phyloP scores from a whole-genome alignment of 208 protist species.

The Porcisia deanei region DNA sequence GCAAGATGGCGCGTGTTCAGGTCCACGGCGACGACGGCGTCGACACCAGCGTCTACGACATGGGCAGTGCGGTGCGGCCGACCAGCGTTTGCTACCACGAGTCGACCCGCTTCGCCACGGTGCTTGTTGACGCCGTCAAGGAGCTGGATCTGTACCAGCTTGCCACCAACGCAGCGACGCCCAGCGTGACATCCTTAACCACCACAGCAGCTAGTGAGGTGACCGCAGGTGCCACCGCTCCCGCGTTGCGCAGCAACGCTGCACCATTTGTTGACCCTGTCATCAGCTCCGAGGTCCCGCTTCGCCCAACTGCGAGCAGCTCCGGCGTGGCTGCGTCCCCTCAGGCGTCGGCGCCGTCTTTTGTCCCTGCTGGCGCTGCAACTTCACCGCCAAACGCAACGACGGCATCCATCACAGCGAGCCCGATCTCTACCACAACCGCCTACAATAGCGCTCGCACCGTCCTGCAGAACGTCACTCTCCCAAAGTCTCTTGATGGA shows the following conservation, averaged over 20 bases:
- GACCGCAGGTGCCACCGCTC: conserved; percentile 5
- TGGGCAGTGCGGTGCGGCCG: conserved; percentile 27
- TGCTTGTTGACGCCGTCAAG: conserved; percentile 40
- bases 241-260: not conserved
- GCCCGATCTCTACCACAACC: conserved; percentile 17
- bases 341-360: not conserved
- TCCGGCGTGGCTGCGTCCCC: conserved; percentile 1
- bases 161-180: conserved; percentile 11
- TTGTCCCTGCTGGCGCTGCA: not conserved
- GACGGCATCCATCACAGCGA: conserved; percentile 26
- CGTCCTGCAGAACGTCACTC: conserved; percentile 63
- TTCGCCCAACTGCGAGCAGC: conserved; percentile 21
- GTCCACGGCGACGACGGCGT: conserved; percentile 21
- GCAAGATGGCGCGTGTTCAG: conserved; percentile 52
- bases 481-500: conserved; percentile 74
- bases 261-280: conserved; percentile 33
- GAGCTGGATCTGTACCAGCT: conserved; percentile 54
- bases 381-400: not conserved
- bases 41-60: conserved; percentile 41
- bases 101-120: conserved; percentile 36
- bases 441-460: conserved; percentile 39
- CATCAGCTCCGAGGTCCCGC: conserved; percentile 35
- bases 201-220: not conserved
- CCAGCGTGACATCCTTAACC: conserved; percentile 10
- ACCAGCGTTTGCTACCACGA: conserved; percentile 75